These are phyloP conservation scores for Canna indica DNA, from an alignment of 176 grass and related monocot species.

Conservation along the genomic window DNA sequence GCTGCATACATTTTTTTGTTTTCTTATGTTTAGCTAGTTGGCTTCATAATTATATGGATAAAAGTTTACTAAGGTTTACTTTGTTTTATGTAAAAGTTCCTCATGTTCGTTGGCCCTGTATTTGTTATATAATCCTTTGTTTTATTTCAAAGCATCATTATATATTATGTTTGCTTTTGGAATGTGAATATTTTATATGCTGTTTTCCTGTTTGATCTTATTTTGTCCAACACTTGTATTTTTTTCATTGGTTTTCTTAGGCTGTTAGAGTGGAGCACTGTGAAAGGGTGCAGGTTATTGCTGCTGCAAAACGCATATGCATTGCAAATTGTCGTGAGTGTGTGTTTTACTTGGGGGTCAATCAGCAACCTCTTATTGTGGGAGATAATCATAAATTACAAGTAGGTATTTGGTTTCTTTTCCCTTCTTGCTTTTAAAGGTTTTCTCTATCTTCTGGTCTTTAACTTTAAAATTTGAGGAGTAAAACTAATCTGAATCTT, in stretches of 20 bases:
- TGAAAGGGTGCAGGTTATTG: slow-evolving; percentile 28
- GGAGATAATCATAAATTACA: slow-evolving; percentile 30
- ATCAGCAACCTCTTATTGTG: slow-evolving; percentile 25
- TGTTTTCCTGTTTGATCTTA: background rate
- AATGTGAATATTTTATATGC: background rate
- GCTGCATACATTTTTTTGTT: background rate
- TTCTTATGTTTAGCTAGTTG: background rate
- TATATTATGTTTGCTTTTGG: background rate
- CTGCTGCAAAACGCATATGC: slow-evolving; percentile 19
- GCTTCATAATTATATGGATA: background rate
- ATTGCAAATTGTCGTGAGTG: slow-evolving; percentile 32
- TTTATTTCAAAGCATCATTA: too few species aligned
- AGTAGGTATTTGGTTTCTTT: background rate
- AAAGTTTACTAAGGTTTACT: background rate
- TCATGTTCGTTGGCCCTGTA: background rate
- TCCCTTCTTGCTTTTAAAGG: background rate
- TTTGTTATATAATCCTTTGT: too few species aligned
- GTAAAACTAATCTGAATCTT: background rate
- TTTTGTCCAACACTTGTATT: background rate
- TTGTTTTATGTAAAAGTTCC: background rate
- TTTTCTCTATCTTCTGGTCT: background rate
- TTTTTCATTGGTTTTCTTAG: background rate
- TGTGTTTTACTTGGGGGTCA: slow-evolving; percentile 23
- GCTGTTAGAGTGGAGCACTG: slow-evolving; percentile 31
- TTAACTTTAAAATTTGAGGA: background rate